A percentile compares a stretch with the other conserved stretches of the same genome.
Conservation (phyloP, 2,329 filamentous ascomycete species). For the Diaporthe caulivora region DNA sequence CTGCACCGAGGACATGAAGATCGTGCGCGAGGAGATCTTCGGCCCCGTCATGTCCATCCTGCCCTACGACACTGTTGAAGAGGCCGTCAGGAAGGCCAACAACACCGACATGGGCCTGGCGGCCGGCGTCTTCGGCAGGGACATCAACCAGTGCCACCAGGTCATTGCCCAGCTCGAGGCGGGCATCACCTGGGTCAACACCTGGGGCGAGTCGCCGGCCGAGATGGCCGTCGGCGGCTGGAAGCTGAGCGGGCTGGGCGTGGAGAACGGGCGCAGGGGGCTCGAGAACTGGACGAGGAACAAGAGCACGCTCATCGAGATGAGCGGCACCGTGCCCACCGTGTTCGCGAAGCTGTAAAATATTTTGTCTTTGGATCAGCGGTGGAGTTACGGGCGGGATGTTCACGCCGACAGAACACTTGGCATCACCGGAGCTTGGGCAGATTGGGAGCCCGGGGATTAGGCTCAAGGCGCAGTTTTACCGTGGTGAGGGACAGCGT, state of each 20-base stretch:
- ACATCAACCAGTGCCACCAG: conserved; percentile 79
- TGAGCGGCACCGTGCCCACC: conserved; percentile 76
- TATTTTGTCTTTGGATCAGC: background rate
- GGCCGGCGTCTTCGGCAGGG: conserved; percentile 84
- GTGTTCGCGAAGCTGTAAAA: conserved; percentile 80
- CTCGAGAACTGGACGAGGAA: conserved; percentile 87
- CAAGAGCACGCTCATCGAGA: conserved; percentile 89
- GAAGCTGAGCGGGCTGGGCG: conserved; percentile 90
- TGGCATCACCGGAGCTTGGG: background rate
- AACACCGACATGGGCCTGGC: conserved; percentile 82
- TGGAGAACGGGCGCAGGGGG: conserved; percentile 86
- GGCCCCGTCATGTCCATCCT: conserved; percentile 89
- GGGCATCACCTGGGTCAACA: conserved; percentile 93
- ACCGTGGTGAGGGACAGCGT: no score
- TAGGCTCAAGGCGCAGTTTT: no score
- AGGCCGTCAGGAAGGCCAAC: conserved; percentile 81
- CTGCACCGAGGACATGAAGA: conserved; percentile 85
- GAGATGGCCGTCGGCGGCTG: conserved; percentile 95
- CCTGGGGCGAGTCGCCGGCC: conserved; percentile 91
- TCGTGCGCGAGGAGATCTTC: conserved; percentile 87
- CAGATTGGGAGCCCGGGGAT: no score
- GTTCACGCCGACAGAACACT: no score
- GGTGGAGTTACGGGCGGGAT: background rate
- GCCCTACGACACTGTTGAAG: conserved; percentile 77
- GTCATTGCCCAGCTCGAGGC: conserved; percentile 80